Evolutionary conservation across 2,329 filamentous ascomycete species (phyloP).

Genomic region (Penicillium brasilianum): DNA sequence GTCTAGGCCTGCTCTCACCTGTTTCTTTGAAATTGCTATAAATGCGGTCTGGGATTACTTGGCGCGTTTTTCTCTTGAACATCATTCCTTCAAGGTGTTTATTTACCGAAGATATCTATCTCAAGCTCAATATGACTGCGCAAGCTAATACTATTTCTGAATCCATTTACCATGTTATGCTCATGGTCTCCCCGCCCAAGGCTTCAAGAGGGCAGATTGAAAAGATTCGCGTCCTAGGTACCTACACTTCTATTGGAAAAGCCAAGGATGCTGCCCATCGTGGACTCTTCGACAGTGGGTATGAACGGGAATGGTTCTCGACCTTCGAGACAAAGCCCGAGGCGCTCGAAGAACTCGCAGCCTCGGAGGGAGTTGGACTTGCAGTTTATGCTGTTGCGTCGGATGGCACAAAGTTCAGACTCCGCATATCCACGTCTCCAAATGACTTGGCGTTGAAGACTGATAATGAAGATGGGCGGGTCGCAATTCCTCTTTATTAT

Average conservation of each 20-base stretch:
- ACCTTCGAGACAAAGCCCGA: slow-evolving; percentile 2
- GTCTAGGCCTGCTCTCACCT: not conserved
- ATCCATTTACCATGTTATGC: not conserved
- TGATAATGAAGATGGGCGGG: not conserved
- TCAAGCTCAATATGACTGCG: not conserved
- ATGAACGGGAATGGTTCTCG: slow-evolving; percentile 4
- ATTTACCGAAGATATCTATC: not conserved
- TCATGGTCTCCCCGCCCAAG: not conserved
- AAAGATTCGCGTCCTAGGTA: slow-evolving; percentile 2
- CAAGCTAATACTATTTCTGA: not conserved
- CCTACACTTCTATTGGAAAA: slow-evolving; percentile 1
- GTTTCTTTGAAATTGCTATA: too few relatives aligned
- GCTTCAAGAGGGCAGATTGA: not conserved
- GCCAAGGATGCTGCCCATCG: slow-evolving; percentile 3
- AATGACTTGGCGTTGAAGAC: not conserved
- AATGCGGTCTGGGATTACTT: not conserved
- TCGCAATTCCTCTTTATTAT: slow-evolving; percentile 1
- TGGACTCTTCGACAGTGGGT: not conserved
- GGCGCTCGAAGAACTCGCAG: not conserved
- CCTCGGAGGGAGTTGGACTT: slow-evolving; percentile 1
- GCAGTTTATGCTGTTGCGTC: slow-evolving; percentile 3
- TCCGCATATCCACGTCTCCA: not conserved
- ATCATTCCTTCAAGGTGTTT: not conserved
- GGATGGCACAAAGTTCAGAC: slow-evolving; percentile 1
- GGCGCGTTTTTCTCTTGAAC: not conserved